phyloP scores from a whole-genome alignment of 768 basidiomycete species.

The Podaxis carcinomalis region DNA sequence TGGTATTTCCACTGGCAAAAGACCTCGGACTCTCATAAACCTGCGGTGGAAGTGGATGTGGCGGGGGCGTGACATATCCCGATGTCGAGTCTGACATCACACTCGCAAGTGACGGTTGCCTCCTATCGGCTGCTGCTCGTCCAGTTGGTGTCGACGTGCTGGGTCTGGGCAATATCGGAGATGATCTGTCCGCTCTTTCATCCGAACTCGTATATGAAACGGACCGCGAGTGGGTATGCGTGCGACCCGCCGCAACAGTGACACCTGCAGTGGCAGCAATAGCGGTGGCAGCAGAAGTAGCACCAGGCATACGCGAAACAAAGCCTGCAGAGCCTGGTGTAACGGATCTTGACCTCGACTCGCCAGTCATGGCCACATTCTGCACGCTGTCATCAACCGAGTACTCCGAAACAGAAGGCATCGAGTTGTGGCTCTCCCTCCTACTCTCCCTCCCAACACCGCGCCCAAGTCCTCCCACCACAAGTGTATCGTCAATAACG shows the following conservation, averaged over 20 bases:
- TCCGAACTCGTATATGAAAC: background rate
- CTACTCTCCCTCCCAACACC: slow-evolving; percentile 11
- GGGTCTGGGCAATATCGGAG: slow-evolving; percentile 1
- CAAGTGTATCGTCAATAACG: background rate
- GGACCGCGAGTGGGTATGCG: background rate
- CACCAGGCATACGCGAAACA: slow-evolving; percentile 18
- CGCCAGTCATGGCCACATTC: slow-evolving; percentile 10
- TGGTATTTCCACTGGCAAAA: background rate
- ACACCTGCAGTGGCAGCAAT: slow-evolving; percentile 8
- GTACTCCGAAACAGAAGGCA: slow-evolving; percentile 45
- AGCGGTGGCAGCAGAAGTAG: slow-evolving; percentile 1
- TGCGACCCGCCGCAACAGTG: slow-evolving; percentile 9
- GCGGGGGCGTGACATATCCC: slow-evolving; percentile 39
- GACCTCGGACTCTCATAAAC: slow-evolving; percentile 21
- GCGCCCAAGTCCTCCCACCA: slow-evolving; percentile 6
- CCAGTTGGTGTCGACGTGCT: slow-evolving; percentile 34
- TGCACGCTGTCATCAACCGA: slow-evolving; percentile 41
- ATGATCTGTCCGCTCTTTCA: slow-evolving; percentile 3
- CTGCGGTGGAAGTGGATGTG: slow-evolving; percentile 20
- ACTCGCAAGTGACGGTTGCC: slow-evolving; percentile 71
- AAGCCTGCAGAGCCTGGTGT: slow-evolving; percentile 37
- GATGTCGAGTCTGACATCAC: slow-evolving; percentile 60
- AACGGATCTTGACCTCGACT: slow-evolving; percentile 32
- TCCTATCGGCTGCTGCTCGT: slow-evolving; percentile 19
- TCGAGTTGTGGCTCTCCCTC: slow-evolving; percentile 24